These are phyloP conservation scores for Plenodomus lindquistii DNA, from an alignment of 2,329 filamentous ascomycete genomes.

Conservation along the genomic window DNA sequence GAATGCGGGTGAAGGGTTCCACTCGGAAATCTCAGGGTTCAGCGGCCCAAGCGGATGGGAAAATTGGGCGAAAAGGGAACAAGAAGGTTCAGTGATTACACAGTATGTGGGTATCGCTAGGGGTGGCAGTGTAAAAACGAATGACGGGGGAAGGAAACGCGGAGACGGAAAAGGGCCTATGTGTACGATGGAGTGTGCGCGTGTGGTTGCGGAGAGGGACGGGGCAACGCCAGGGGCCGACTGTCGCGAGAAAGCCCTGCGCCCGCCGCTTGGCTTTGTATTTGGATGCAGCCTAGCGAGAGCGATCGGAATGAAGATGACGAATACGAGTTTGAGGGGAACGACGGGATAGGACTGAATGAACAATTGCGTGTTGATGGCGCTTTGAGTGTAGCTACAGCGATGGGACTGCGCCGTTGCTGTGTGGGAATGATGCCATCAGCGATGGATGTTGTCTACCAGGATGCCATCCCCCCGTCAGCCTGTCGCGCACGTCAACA, in stretches of 20 bases:
- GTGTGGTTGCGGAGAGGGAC: slow-evolving; percentile 21
- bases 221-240: slow-evolving; percentile 21
- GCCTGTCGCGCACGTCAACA: background rate
- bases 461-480: too few relatives aligned
- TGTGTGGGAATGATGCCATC: too few relatives aligned
- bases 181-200: slow-evolving; percentile 20
- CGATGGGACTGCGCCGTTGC: too few relatives aligned
- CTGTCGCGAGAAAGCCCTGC: slow-evolving; percentile 22
- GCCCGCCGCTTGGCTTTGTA: slow-evolving; percentile 16
- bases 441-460: too few relatives aligned
- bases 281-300: slow-evolving; percentile 10
- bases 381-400: too few relatives aligned
- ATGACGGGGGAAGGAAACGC: slow-evolving; percentile 33
- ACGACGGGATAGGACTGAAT: background rate
- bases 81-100: slow-evolving; percentile 13
- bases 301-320: slow-evolving; percentile 24
- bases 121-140: slow-evolving; percentile 34
- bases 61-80: slow-evolving; percentile 3
- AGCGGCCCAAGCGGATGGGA: background rate
- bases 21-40: slow-evolving; percentile 1
- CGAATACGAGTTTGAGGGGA: background rate
- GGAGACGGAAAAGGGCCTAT: slow-evolving; percentile 9
- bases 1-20: slow-evolving; percentile 15
- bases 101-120: slow-evolving; percentile 19
- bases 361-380: background rate